Conservation (phyloP, 2,329 filamentous ascomycete species). For the Purpureocillium takamizusanense region DNA sequence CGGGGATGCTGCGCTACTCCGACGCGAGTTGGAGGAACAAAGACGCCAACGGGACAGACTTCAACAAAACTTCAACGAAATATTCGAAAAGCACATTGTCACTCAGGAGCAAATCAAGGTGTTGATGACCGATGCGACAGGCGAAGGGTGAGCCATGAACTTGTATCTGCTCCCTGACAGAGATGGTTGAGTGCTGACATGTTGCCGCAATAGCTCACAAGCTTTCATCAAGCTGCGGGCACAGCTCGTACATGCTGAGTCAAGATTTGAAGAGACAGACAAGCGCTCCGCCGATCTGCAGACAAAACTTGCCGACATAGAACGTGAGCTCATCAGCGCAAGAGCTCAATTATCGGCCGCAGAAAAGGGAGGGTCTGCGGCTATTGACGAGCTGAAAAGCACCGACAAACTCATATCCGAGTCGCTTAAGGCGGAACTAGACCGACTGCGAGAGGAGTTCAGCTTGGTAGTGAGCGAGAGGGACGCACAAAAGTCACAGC, state of each 20-base stretch:
- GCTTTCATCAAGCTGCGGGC: conserved; percentile 43
- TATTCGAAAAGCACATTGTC: conserved; percentile 50
- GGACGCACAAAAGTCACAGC: conserved; percentile 49
- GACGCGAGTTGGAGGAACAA: conserved; percentile 46
- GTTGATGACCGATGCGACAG: conserved; percentile 39
- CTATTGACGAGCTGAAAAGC: conserved; percentile 48
- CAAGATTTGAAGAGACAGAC: conserved; percentile 39
- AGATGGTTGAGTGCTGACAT: conserved; percentile 31
- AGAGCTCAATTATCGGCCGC: conserved; percentile 46
- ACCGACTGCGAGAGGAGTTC: conserved; percentile 42
- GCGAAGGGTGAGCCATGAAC: conserved; percentile 43
- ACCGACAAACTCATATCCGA: conserved; percentile 49
- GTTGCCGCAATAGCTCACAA: conserved; percentile 39
- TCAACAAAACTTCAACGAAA: conserved; percentile 45
- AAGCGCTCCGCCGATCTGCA: conserved; percentile 34
- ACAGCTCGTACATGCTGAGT: conserved; percentile 32
- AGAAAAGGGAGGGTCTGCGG: conserved; percentile 43
- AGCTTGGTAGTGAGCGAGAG: conserved; percentile 39
- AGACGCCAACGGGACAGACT: conserved; percentile 39
- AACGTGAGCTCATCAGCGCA: conserved; percentile 44
- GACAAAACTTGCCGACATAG: conserved; percentile 39
- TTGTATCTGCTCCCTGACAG: no score
- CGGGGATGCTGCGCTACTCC: conserved; percentile 44
- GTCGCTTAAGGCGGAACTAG: conserved; percentile 50
- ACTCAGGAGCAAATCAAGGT: conserved; percentile 49